These are phyloP conservation scores for Pleurotus pulmonarius DNA, from an alignment of 768 basidiomycete species.

Conservation along the genomic window DNA sequence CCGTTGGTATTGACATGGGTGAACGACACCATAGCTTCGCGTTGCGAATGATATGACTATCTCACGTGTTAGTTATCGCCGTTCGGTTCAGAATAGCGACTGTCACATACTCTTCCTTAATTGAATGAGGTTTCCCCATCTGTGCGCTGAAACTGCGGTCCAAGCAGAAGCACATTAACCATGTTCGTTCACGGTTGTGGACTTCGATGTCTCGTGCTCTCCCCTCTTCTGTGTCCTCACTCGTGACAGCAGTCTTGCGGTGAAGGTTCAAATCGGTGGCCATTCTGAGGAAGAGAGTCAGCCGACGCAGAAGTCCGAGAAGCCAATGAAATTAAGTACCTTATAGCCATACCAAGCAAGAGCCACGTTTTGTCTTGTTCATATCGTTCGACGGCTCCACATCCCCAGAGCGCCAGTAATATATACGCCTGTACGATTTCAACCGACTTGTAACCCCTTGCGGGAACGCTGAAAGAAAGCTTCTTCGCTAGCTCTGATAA, in stretches of 20 bases:
- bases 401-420: slow-evolving; percentile 84
- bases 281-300: slow-evolving; percentile 52
- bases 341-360: slow-evolving; percentile 80
- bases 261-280: slow-evolving; percentile 95
- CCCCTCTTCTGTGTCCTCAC: slow-evolving; percentile 74
- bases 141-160: slow-evolving; percentile 91
- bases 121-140: slow-evolving; percentile 93
- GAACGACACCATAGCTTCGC: slow-evolving; percentile 71
- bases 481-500: slow-evolving; percentile 82
- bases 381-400: slow-evolving; percentile 92
- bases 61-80: slow-evolving; percentile 12
- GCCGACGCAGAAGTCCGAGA: background rate
- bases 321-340: slow-evolving; percentile 35
- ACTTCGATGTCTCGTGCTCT: slow-evolving; percentile 78
- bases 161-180: slow-evolving; percentile 83
- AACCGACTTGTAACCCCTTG: slow-evolving; percentile 85
- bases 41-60: slow-evolving; percentile 84
- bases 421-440: slow-evolving; percentile 96
- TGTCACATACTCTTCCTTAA: slow-evolving; percentile 83
- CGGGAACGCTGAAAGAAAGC: slow-evolving; percentile 84
- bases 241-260: slow-evolving; percentile 67
- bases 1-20: slow-evolving; percentile 58
- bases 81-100: slow-evolving; percentile 3
- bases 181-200: slow-evolving; percentile 92
- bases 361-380: slow-evolving; percentile 97